Percentiles rank a stretch among this genome's conserved stretches.
Conservation (phyloP, 2,329 filamentous ascomycete genomes). For the Colletotrichum tropicale region DNA sequence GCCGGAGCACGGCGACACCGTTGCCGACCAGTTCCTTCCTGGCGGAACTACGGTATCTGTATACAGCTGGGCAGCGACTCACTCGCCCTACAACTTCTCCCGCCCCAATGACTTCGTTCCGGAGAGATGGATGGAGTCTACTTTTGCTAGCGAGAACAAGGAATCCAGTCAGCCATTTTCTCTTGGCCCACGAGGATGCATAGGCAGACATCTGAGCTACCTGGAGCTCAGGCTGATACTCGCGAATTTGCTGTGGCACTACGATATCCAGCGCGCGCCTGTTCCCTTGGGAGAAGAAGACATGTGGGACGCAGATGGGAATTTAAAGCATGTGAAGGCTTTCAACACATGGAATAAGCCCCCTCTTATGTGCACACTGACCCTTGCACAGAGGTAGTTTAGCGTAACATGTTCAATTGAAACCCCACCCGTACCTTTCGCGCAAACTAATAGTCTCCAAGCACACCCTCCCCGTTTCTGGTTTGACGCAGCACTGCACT, state of each 20-base stretch:
- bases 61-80: constrained; percentile 34
- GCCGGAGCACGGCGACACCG: constrained; percentile 32
- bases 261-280: constrained; percentile 31
- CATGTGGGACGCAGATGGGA: constrained; percentile 28
- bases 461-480: neutral
- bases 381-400: neutral
- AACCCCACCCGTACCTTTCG: neutral
- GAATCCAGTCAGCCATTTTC: constrained; percentile 31
- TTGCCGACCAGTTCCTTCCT: constrained; percentile 33
- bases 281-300: constrained; percentile 17
- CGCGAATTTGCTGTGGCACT: constrained; percentile 28
- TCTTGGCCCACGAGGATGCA: constrained; percentile 31
- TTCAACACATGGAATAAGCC: constrained; percentile 33
- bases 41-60: constrained; percentile 44
- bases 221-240: constrained; percentile 33
- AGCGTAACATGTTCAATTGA: neutral
- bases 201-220: constrained; percentile 35
- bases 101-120: constrained; percentile 37
- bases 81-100: constrained; percentile 32
- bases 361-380: constrained; percentile 29
- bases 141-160: constrained; percentile 24
- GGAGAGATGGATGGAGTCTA: constrained; percentile 30
- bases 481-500: neutral
- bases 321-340: constrained; percentile 27
- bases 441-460: neutral